Percentiles rank a stretch among this genome's conserved stretches.
Evolutionary conservation across 345 rosid genomes (phyloP).

Genomic region (Conringia planisiliqua): DNA sequence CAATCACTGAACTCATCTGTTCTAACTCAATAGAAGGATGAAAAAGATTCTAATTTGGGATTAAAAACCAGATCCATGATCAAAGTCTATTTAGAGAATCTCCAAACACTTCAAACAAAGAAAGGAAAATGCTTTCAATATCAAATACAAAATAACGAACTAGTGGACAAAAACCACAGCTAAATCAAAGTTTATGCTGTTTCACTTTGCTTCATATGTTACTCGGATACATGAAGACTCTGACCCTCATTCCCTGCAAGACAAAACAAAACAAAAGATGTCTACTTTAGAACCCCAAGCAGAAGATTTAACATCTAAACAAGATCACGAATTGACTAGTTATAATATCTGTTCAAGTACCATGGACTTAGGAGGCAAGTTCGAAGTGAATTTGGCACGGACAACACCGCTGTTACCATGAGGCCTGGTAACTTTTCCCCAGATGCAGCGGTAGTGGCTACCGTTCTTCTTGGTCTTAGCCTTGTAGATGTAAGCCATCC

Average conservation of each 20-base stretch:
- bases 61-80: constrained; percentile 18
- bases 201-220: constrained; percentile 36
- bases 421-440: constrained; percentile 68
- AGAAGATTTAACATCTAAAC: neutral
- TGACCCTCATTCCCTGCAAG: constrained; percentile 48
- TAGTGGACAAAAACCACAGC: constrained; percentile 27
- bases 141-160: constrained; percentile 27
- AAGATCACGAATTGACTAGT: neutral
- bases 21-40: too few relatives aligned
- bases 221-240: constrained; percentile 61
- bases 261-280: neutral
- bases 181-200: constrained; percentile 15
- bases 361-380: constrained; percentile 71
- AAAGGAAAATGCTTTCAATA: constrained; percentile 21
- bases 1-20: too few relatives aligned
- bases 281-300: neutral
- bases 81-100: constrained; percentile 25
- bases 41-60: neutral
- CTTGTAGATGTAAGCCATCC: constrained; percentile 58
- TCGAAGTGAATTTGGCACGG: constrained; percentile 66
- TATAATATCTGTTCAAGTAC: constrained; percentile 20
- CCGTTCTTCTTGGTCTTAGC: constrained; percentile 55
- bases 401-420: constrained; percentile 74
- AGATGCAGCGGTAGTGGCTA: constrained; percentile 53
- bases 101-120: constrained; percentile 28